These are phyloP conservation scores for Trichophyton rubrum DNA, from an alignment of 2,329 filamentous ascomycete species.

Conservation along the genomic window DNA sequence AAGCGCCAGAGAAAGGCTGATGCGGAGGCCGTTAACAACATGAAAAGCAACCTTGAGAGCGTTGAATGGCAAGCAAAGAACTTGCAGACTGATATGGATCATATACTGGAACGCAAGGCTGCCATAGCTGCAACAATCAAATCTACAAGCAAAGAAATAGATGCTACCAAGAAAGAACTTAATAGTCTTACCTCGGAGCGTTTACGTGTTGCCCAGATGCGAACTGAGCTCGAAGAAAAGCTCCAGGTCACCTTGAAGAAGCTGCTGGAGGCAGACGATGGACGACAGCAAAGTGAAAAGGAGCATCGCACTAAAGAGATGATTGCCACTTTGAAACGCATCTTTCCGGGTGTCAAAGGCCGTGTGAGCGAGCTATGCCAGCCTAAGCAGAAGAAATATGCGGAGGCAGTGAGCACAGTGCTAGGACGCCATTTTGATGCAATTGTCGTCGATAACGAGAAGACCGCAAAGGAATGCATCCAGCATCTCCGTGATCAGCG, in stretches of 20 bases:
- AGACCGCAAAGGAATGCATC: constrained; percentile 86
- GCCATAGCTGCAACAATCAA: constrained; percentile 51
- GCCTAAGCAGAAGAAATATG: constrained; percentile 93
- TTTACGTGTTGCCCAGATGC: constrained; percentile 64
- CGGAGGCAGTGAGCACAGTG: constrained; percentile 83
- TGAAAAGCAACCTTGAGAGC: constrained; percentile 77
- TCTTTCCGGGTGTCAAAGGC: constrained; percentile 84
- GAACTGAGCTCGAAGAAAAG: constrained; percentile 85
- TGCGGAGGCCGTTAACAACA: constrained; percentile 75
- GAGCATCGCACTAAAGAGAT: constrained; percentile 71
- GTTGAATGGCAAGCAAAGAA: constrained; percentile 62
- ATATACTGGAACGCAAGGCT: constrained; percentile 56
- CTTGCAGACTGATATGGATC: constrained; percentile 56
- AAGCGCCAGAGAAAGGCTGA: constrained; percentile 81
- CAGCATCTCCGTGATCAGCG: constrained; percentile 86
- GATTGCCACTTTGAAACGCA: constrained; percentile 72
- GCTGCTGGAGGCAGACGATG: constrained; percentile 73
- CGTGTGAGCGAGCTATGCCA: constrained; percentile 84
- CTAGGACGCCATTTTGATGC: constrained; percentile 89
- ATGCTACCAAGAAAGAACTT: constrained; percentile 78
- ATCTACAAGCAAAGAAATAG: constrained; percentile 62
- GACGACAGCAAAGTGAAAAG: constrained; percentile 70
- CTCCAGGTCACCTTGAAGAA: constrained; percentile 68
- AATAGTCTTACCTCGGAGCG: constrained; percentile 76
- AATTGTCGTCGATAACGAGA: constrained; percentile 88